Evolutionary conservation across 2,329 filamentous ascomycete species (phyloP).

Genomic region (Ciborinia camelliae): DNA sequence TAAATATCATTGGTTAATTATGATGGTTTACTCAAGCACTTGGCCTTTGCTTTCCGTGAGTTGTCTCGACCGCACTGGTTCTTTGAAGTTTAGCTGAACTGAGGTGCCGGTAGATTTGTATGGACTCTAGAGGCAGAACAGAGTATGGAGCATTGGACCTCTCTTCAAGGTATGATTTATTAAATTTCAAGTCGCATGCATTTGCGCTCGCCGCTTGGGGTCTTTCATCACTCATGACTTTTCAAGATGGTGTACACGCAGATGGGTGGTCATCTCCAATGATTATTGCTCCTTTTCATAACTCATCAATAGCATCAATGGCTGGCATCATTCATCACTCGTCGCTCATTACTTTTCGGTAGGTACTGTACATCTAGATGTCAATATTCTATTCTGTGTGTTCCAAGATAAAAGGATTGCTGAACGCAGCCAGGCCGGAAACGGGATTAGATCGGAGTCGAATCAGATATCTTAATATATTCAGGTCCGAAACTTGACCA

Average conservation of each 20-base stretch:
- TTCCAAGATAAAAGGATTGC: constrained; percentile 9
- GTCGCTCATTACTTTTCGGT: not conserved
- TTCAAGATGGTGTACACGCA: no score
- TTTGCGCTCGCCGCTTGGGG: constrained; percentile 30
- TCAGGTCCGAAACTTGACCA: constrained; percentile 16
- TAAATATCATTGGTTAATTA: constrained; percentile 32
- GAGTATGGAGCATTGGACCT: constrained; percentile 5
- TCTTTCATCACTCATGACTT: constrained; percentile 22
- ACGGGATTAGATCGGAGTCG: constrained; percentile 16
- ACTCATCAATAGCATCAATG: no score
- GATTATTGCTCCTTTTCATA: not conserved
- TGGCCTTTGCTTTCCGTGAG: constrained; percentile 32
- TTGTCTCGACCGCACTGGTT: constrained; percentile 32
- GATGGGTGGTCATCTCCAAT: not conserved
- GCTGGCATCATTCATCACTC: not conserved
- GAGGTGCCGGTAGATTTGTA: constrained; percentile 11
- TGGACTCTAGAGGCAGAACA: not conserved
- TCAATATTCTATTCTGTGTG: not conserved
- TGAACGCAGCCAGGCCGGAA: constrained; percentile 1
- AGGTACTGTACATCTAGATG: not conserved
- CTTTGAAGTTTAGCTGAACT: constrained; percentile 9
- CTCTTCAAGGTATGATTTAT: constrained; percentile 11
- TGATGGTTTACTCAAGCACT: constrained; percentile 33
- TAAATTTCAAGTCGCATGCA: constrained; percentile 24
- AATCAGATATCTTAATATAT: constrained; percentile 16